Evolutionary conservation across 257 asterid genomes (phyloP).

Genomic region (Salvia splendens): DNA sequence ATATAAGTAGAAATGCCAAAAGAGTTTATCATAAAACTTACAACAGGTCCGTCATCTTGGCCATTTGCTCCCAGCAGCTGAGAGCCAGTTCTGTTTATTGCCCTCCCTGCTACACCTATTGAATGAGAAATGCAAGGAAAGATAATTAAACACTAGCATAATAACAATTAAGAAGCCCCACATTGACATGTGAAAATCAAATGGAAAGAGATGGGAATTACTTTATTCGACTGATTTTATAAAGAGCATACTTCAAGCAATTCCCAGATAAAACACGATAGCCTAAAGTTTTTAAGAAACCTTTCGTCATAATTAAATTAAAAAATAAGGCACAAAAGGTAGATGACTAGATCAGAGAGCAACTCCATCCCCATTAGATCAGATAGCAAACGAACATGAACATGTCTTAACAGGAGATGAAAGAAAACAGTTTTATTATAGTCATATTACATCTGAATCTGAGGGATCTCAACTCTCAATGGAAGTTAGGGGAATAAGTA

Average conservation of each 20-base stretch:
- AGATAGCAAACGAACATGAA: background rate
- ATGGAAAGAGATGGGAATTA: background rate
- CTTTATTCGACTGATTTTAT: constrained; percentile 16
- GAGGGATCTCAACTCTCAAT: constrained; percentile 16
- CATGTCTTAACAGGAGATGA: background rate
- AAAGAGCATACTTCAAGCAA: constrained; percentile 9
- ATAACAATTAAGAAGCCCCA: constrained; percentile 19
- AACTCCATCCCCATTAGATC: too few relatives aligned
- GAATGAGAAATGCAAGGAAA: constrained; percentile 30
- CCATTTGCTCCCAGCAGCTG: constrained; percentile 91
- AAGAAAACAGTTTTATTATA: background rate
- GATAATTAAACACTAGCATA: constrained; percentile 2
- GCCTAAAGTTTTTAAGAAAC: background rate
- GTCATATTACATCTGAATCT: constrained; percentile 22
- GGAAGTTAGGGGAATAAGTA: constrained; percentile 28
- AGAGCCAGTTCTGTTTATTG: constrained; percentile 86
- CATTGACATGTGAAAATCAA: constrained; percentile 2
- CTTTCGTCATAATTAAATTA: background rate
- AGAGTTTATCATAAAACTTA: constrained; percentile 45
- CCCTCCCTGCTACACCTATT: constrained; percentile 84
- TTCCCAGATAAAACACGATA: constrained; percentile 10
- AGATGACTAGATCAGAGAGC: too few relatives aligned
- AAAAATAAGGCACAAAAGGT: constrained; percentile 2
- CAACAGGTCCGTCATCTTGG: constrained; percentile 95
- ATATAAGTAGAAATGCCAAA: constrained; percentile 23